These are phyloP conservation scores for Penicillium argentinense DNA, from an alignment of 495 filamentous ascomycete genomes.

Conservation along the genomic window DNA sequence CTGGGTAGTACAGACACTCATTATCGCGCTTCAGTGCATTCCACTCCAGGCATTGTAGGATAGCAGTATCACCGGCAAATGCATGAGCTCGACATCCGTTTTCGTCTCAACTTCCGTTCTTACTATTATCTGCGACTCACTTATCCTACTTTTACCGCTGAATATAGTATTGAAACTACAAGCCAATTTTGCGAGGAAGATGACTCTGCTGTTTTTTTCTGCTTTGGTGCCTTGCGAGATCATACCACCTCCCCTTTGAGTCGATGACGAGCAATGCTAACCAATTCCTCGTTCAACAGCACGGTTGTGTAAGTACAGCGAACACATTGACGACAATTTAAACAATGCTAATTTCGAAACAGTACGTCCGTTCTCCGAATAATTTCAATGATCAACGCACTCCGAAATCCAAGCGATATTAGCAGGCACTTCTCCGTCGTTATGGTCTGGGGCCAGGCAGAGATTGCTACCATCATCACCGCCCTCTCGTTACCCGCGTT, in stretches of 20 bases:
- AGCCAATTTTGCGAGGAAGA: slow-evolving; percentile 11
- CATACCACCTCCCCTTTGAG: no score
- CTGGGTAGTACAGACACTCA: slow-evolving; percentile 16
- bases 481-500: slow-evolving; percentile 21
- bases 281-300: no score
- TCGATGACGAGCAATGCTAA: no score
- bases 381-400: slow-evolving; percentile 14
- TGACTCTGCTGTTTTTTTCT: slow-evolving; percentile 10
- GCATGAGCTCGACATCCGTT: slow-evolving; percentile 9
- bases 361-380: slow-evolving; percentile 21
- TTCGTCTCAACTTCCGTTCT: slow-evolving; percentile 15
- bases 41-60: slow-evolving; percentile 18
- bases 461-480: slow-evolving; percentile 18
- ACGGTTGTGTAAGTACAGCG: no score
- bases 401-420: slow-evolving; percentile 12
- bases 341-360: neutral
- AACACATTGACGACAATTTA: neutral
- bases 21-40: slow-evolving; percentile 19
- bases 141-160: slow-evolving; percentile 15
- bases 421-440: slow-evolving; percentile 26
- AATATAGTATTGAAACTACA: slow-evolving; percentile 12
- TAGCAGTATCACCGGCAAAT: slow-evolving; percentile 4
- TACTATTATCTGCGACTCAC: slow-evolving; percentile 16
- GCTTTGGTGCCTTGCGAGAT: slow-evolving; percentile 19
- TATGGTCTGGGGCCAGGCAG: slow-evolving; percentile 16